phyloP scores from a whole-genome alignment of 495 filamentous ascomycete species.

The Neurospora sp. region DNA sequence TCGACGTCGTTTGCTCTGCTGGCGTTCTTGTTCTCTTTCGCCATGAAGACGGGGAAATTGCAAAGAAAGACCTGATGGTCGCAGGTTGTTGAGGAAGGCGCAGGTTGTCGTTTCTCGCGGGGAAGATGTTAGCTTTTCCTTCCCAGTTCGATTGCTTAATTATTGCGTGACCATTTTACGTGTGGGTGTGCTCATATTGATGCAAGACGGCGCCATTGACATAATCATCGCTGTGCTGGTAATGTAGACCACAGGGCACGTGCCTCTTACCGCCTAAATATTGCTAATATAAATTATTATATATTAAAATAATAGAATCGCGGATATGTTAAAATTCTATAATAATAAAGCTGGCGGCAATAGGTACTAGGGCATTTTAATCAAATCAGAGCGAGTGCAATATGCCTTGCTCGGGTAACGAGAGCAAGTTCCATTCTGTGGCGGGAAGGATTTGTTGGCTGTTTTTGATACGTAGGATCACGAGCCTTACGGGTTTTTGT shows the following conservation, averaged over 20 bases:
- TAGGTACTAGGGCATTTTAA: too few relatives aligned
- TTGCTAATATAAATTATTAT: too few relatives aligned
- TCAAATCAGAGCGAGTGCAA: too few relatives aligned
- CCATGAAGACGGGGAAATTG: constrained; percentile 16
- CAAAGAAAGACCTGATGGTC: constrained; percentile 9
- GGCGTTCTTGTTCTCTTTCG: constrained; percentile 22
- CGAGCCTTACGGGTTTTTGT: background rate
- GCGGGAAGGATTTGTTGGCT: constrained; percentile 4
- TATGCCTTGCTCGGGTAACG: too few relatives aligned
- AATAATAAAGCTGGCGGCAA: too few relatives aligned
- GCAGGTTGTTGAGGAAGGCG: background rate
- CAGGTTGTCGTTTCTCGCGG: background rate
- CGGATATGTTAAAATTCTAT: too few relatives aligned
- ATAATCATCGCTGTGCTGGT: background rate
- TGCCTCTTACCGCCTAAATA: too few relatives aligned
- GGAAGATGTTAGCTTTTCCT: background rate
- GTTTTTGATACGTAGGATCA: background rate
- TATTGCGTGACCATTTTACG: too few relatives aligned
- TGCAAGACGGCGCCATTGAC: too few relatives aligned
- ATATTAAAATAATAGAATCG: too few relatives aligned
- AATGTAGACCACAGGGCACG: too few relatives aligned
- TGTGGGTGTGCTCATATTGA: too few relatives aligned
- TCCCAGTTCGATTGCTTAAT: background rate
- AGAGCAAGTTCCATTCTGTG: constrained; percentile 9
- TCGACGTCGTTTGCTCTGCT: constrained; percentile 35